Percentiles rank a stretch among this genome's conserved stretches.
Evolutionary conservation across 2,329 filamentous ascomycete species (phyloP).

Genomic region (Tolypocladium paradoxum): DNA sequence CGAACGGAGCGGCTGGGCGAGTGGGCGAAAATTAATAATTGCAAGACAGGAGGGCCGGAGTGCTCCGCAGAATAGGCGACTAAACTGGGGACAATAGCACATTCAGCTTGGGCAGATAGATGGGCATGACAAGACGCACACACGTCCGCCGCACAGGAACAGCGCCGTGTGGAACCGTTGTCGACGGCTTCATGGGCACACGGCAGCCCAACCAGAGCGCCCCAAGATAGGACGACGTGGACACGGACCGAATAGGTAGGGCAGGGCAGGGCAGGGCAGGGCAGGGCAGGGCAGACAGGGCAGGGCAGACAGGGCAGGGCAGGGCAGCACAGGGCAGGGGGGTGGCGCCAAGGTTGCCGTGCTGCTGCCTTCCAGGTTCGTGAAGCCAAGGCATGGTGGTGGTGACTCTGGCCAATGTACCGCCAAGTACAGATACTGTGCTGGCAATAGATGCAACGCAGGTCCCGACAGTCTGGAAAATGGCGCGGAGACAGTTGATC

Average conservation of each 20-base stretch:
- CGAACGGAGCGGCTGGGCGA: no score
- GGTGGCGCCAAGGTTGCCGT: not conserved
- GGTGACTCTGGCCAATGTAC: not conserved
- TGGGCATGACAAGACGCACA: not conserved
- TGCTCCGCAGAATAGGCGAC: not conserved
- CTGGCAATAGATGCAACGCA: conserved; percentile 9
- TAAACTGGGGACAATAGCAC: not conserved
- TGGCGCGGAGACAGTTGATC: conserved; percentile 4
- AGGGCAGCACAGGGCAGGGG: not conserved
- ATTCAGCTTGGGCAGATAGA: no score
- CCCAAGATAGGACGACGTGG: not conserved
- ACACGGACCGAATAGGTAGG: not conserved
- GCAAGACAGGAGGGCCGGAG: not conserved
- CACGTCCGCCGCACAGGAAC: no score
- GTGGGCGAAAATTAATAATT: not conserved
- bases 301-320: no score
- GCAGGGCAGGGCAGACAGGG: not conserved
- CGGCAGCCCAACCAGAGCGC: not conserved
- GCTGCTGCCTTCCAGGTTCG: not conserved
- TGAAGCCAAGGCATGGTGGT: no score
- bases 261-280: not conserved
- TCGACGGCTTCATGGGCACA: no score
- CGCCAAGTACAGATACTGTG: conserved; percentile 1
- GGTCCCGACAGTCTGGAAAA: conserved; percentile 26
- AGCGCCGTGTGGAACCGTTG: no score